phyloP scores from a whole-genome alignment of 805 yeast species.

The Dipodascus albidus region DNA sequence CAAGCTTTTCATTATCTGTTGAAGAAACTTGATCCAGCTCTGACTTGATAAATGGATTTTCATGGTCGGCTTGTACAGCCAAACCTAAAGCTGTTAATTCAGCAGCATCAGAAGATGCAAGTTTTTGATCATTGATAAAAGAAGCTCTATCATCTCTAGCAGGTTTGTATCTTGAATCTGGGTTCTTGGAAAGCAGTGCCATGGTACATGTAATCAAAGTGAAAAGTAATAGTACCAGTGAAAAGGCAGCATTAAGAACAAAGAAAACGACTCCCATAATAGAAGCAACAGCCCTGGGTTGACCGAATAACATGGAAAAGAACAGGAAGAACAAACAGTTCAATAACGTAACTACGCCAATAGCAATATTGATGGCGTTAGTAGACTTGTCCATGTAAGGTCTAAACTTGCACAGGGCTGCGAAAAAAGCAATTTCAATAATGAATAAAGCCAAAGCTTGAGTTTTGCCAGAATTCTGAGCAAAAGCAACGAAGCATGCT shows the following conservation, averaged over 20 bases:
- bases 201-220: conserved; percentile 55
- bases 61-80: conserved; percentile 74
- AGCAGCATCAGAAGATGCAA: conserved; percentile 31
- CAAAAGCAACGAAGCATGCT: conserved; percentile 62
- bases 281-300: conserved; percentile 65
- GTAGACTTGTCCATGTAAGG: conserved; percentile 82
- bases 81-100: conserved; percentile 59
- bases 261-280: conserved; percentile 91
- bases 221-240: conserved; percentile 58
- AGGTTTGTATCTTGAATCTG: conserved; percentile 79
- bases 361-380: conserved; percentile 61
- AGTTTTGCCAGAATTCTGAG: conserved; percentile 71
- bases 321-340: conserved; percentile 80
- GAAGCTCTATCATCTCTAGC: conserved; percentile 89
- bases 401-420: conserved; percentile 45
- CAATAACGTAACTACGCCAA: conserved; percentile 58
- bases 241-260: conserved; percentile 78
- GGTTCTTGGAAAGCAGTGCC: conserved; percentile 66
- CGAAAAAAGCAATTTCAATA: conserved; percentile 60
- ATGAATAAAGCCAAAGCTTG: conserved; percentile 71
- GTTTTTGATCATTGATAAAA: conserved; percentile 33
- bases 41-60: conserved; percentile 7
- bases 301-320: conserved; percentile 75
- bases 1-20: background rate
- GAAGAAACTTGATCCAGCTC: background rate